Evolutionary conservation across 768 basidiomycete genomes (phyloP), one percentile per base, ranked within the genome.

Genomic region (Hypholoma fasciculare): DNA sequence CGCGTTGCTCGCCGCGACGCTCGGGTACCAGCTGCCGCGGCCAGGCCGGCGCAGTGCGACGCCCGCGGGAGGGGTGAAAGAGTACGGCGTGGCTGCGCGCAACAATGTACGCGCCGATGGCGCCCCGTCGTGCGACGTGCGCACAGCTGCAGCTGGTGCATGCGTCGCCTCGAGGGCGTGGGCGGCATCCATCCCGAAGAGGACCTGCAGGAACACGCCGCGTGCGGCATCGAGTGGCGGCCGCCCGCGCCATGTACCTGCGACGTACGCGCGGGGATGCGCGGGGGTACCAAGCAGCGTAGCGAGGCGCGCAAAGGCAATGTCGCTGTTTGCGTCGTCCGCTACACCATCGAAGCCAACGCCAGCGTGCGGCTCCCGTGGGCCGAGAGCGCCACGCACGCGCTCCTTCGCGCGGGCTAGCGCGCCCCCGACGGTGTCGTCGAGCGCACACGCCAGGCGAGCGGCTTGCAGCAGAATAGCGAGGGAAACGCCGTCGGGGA

Each of bases 401-500:
- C 40, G 40, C 46, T 1, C 20, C 12, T 73, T 72, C 5, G 84
- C 67, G 19, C 81, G 74, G 3, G 82, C 78, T 3, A 86, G 61
- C 6, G 79, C 80, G 16, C 82, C 83, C 2, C 76, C 52, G 44
- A 85, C 74, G 8, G 81, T 76, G 20, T 82, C 78, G 55, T 88
- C 82, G 60, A 82, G 70, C 51, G 77, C 76, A 20, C 74, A 71
- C 4, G 85, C 82, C 16, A 79, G 72, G 2, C 85, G 75, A 1
- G 88, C 86, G 1, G 85, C 76, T 52, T 85, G 79, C 49, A 93
- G 77, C 11, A 94, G 65, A 53, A 87, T 74, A 44, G 78, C 76
- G 52, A 94, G 79, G 30, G 88, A 83, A 50, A 71, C 68, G 16
- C 77, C 68, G 47, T 88, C 82, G 0, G 87, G 87, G 3, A 73